Evolutionary conservation across 2,329 filamentous ascomycete genomes (phyloP).

Genomic region (Aspergillus aculeatus): DNA sequence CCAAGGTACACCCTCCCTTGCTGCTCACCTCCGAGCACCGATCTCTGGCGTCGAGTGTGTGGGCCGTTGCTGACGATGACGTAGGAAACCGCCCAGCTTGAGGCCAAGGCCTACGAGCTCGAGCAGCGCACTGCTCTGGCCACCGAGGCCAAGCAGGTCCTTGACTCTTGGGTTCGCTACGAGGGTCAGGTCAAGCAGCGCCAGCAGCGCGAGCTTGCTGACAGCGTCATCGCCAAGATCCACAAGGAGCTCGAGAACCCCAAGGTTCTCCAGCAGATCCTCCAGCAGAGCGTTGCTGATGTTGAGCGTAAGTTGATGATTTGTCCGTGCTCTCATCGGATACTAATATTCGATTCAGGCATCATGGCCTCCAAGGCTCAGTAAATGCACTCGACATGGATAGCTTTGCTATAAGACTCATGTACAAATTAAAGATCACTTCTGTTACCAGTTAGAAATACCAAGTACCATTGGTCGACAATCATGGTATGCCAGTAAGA

Average conservation of each 20-base stretch:
- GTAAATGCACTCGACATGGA: conserved; percentile 35
- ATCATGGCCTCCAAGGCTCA: conserved; percentile 43
- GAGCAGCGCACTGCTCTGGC: conserved; percentile 94
- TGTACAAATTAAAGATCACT: conserved; percentile 44
- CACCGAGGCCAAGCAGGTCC: conserved; percentile 87
- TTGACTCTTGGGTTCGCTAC: conserved; percentile 98
- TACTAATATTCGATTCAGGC: conserved; percentile 22
- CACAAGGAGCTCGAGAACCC: conserved; percentile 98
- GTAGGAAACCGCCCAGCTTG: conserved; percentile 93
- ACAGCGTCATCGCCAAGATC: conserved; percentile 93
- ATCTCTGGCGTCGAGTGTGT: background rate
- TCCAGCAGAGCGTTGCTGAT: conserved; percentile 93
- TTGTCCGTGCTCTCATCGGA: background rate
- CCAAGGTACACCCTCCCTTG: conserved; percentile 68
- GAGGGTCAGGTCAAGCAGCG: conserved; percentile 98
- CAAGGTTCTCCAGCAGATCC: conserved; percentile 94
- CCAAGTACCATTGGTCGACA: conserved; percentile 35
- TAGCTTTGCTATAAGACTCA: conserved; percentile 33
- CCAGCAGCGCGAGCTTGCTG: conserved; percentile 93
- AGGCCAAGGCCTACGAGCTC: conserved; percentile 93
- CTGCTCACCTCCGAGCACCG: background rate
- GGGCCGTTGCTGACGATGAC: conserved; percentile 8
- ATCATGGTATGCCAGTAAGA: background rate
- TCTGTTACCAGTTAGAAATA: conserved; percentile 36
- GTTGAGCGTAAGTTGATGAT: conserved; percentile 74